These are phyloP conservation scores for Vitis hybrid DNA, from an alignment of 177 flowering plant genomes.

Conservation along the genomic window DNA sequence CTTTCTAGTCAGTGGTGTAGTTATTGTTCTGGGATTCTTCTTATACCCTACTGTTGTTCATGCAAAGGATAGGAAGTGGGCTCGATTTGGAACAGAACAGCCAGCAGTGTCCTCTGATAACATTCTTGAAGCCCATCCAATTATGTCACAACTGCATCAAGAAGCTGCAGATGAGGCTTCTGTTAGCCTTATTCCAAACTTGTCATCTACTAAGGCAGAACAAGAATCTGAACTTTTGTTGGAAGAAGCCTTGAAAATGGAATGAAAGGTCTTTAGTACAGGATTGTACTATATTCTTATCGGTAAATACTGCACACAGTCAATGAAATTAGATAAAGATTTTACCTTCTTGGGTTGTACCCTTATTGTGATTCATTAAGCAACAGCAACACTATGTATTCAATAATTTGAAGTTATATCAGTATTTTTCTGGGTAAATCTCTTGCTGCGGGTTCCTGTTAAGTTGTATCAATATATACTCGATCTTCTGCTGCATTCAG, in stretches of 20 bases:
- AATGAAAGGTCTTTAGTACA: slow-evolving; percentile 2
- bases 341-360: too few species aligned
- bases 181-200: slow-evolving; percentile 46
- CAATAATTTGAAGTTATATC: too few species aligned
- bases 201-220: slow-evolving; percentile 17
- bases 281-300: too few species aligned
- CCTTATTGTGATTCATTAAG: too few species aligned
- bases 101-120: slow-evolving; percentile 14
- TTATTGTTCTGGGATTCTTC: slow-evolving; percentile 49
- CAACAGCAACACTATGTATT: too few species aligned
- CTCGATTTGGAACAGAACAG: slow-evolving; percentile 22
- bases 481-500: too few species aligned
- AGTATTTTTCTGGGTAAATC: too few species aligned
- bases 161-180: slow-evolving; percentile 49
- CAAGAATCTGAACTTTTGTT: slow-evolving; percentile 17
- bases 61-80: slow-evolving; percentile 55
- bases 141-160: slow-evolving; percentile 21
- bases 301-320: too few species aligned
- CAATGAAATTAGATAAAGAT: too few species aligned
- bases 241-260: slow-evolving; percentile 26
- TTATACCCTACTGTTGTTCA: slow-evolving; percentile 44
- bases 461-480: too few species aligned
- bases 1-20: slow-evolving; percentile 53
- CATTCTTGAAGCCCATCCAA: slow-evolving; percentile 23
- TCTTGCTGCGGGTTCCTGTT: too few species aligned